phyloP scores from a whole-genome alignment of 148 eudicot species.

The Linanthus parryae region DNA sequence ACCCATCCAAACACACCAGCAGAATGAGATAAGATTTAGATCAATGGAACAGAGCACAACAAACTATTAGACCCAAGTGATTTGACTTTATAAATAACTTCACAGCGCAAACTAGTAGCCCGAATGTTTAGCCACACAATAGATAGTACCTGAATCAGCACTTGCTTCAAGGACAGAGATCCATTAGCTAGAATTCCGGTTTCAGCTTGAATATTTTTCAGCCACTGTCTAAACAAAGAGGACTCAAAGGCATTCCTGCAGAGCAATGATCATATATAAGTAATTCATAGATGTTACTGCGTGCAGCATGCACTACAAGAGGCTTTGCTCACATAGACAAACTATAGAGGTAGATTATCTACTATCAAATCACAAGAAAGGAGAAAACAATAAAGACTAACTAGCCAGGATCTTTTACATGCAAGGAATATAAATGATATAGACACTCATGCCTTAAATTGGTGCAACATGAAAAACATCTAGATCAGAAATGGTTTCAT shows the following conservation, averaged over 20 bases:
- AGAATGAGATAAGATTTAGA: too few relatives aligned
- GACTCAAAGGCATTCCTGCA: constrained; percentile 81
- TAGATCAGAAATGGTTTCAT: neutral
- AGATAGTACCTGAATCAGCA: constrained; percentile 84
- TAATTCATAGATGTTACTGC: too few relatives aligned
- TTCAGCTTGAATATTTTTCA: constrained; percentile 69
- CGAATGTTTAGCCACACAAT: too few relatives aligned
- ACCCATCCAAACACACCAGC: too few relatives aligned
- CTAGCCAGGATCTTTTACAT: neutral
- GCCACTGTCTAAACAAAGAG: constrained; percentile 82
- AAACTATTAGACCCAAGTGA: too few relatives aligned
- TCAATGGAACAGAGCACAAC: too few relatives aligned
- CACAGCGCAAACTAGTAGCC: too few relatives aligned
- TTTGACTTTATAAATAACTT: too few relatives aligned
- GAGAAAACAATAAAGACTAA: too few relatives aligned
- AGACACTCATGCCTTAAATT: neutral
- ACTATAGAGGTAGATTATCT: too few relatives aligned
- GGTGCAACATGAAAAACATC: neutral
- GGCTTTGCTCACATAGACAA: neutral
- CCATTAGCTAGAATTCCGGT: constrained; percentile 65
- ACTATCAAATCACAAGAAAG: too few relatives aligned
- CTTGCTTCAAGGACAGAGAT: constrained; percentile 58
- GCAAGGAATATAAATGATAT: neutral
- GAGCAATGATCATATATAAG: neutral
- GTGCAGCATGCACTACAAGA: neutral